Percentiles rank a stretch among this genome's conserved stretches.
Evolutionary conservation across 2,329 filamentous ascomycete genomes (phyloP).

Genomic region (Penicillium sp.): DNA sequence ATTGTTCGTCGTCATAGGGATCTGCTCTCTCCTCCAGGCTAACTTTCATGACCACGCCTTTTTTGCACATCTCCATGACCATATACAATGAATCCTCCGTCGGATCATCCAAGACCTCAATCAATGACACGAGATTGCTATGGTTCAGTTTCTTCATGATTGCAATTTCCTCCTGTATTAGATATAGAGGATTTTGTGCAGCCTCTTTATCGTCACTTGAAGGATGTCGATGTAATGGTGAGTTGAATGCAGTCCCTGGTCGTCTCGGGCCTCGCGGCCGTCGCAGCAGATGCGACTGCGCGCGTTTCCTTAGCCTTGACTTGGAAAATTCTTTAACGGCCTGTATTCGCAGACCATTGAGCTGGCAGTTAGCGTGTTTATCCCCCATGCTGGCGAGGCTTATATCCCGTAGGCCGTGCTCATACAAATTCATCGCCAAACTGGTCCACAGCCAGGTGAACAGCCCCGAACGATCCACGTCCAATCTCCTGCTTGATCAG

Average conservation of each 20-base stretch:
- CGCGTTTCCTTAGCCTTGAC: constrained; percentile 78
- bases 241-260: constrained; percentile 58
- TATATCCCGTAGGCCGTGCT: constrained; percentile 1
- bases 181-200: constrained; percentile 68
- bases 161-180: constrained; percentile 94
- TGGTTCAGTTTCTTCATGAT: constrained; percentile 99
- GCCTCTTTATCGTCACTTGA: constrained; percentile 50
- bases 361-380: constrained; percentile 20
- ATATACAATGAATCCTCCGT: constrained; percentile 96
- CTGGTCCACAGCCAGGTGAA: constrained; percentile 85
- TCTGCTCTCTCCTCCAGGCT: constrained; percentile 77
- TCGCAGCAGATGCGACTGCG: constrained; percentile 81
- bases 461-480: constrained; percentile 90
- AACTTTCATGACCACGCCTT: constrained; percentile 95
- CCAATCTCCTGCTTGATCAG: constrained; percentile 92
- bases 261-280: constrained; percentile 54
- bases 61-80: constrained; percentile 98
- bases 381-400: neutral
- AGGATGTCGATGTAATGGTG: constrained; percentile 60
- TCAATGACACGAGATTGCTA: constrained; percentile 84
- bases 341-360: constrained; percentile 45
- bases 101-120: constrained; percentile 93
- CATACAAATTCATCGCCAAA: constrained; percentile 89
- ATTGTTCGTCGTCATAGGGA: constrained; percentile 77
- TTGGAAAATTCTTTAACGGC: constrained; percentile 98